These are phyloP conservation scores for Pleomassaria siparia DNA, from an alignment of 2,329 filamentous ascomycete species.

Conservation along the genomic window DNA sequence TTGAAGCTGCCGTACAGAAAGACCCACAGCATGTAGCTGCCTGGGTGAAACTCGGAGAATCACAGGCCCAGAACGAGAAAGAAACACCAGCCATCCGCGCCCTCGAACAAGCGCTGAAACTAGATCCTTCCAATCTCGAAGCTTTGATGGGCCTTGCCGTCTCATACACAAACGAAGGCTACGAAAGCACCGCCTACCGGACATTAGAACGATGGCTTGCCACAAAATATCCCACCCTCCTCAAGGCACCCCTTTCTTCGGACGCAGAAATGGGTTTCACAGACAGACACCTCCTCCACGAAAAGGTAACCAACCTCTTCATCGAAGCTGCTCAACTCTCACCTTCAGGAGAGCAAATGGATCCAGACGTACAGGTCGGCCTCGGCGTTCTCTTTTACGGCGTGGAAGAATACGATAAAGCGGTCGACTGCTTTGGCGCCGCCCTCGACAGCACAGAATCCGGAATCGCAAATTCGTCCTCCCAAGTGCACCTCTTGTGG, in stretches of 20 bases:
- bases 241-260: slow-evolving; percentile 70
- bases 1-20: slow-evolving; percentile 93
- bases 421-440: slow-evolving; percentile 95
- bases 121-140: slow-evolving; percentile 82
- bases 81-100: slow-evolving; percentile 94
- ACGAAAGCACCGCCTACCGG: slow-evolving; percentile 94
- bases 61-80: slow-evolving; percentile 98
- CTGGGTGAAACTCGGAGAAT: slow-evolving; percentile 88
- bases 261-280: slow-evolving; percentile 90
- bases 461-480: slow-evolving; percentile 78
- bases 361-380: slow-evolving; percentile 96
- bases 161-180: slow-evolving; percentile 98
- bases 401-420: slow-evolving; percentile 96
- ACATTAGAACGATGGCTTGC: slow-evolving; percentile 96
- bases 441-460: slow-evolving; percentile 84
- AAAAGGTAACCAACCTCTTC: slow-evolving; percentile 87
- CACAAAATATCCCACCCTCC: slow-evolving; percentile 86
- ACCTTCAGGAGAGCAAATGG: slow-evolving; percentile 91
- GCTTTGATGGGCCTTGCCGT: slow-evolving; percentile 95
- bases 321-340: slow-evolving; percentile 90
- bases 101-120: slow-evolving; percentile 83
- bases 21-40: slow-evolving; percentile 85
- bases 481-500: slow-evolving; percentile 92
- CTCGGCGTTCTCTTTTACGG: slow-evolving; percentile 97
- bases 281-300: slow-evolving; percentile 84